Percentiles rank a stretch among this genome's conserved stretches.
These are phyloP conservation scores for Amanita exitialis DNA, from an alignment of 768 basidiomycete species.

Conservation along the genomic window DNA sequence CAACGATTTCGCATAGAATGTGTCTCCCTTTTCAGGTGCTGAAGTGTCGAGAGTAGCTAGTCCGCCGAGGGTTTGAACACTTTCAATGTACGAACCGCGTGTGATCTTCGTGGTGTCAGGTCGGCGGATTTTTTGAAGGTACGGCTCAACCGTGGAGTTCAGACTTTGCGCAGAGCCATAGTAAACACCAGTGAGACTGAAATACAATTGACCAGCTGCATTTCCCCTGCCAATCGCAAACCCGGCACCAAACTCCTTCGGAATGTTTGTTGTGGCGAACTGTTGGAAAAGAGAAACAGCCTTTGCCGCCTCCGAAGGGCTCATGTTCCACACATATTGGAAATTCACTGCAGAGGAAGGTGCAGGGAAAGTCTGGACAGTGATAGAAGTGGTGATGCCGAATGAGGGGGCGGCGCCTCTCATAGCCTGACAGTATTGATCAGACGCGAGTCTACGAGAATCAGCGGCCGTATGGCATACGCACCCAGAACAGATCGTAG, in stretches of 20 bases:
- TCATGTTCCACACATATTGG: conserved; percentile 27
- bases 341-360: conserved; percentile 26
- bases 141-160: conserved; percentile 19
- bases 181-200: conserved; percentile 21
- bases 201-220: conserved; percentile 18
- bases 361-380: conserved; percentile 23
- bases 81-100: conserved; percentile 22
- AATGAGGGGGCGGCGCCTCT: conserved; percentile 29
- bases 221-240: conserved; percentile 23
- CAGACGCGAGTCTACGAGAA: background rate
- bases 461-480: conserved; percentile 6
- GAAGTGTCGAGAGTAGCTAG: conserved; percentile 14
- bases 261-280: conserved; percentile 24
- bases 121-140: conserved; percentile 14
- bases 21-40: conserved; percentile 22
- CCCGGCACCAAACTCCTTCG: conserved; percentile 24
- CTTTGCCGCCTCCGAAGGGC: conserved; percentile 19
- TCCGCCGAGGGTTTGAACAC: conserved; percentile 19
- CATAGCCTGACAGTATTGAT: conserved; percentile 22
- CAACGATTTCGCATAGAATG: conserved; percentile 34
- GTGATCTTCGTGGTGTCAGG: conserved; percentile 7
- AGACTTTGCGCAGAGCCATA: conserved; percentile 13
- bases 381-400: conserved; percentile 27
- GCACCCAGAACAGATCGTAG: conserved; percentile 36
- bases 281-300: conserved; percentile 26